Base-by-base conservation (phyloP, 495 filamentous ascomycete species). In the Hyphodiscus hymeniophilus region DNA sequence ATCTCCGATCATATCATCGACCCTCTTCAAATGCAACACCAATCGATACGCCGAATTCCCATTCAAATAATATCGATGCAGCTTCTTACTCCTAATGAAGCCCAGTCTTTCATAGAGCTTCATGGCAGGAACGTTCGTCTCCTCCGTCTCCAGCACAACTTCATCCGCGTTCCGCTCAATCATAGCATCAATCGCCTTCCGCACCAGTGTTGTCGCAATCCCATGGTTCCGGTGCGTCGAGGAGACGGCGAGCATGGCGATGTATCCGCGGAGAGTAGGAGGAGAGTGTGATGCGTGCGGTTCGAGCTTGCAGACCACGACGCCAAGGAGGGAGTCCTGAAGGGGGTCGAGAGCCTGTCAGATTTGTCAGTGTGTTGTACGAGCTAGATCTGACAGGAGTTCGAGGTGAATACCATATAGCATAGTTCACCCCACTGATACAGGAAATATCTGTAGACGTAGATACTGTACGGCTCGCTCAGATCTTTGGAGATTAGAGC, bases 381-480 rank as follows among this genome's bases (percentile, higher is more conserved):
- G 43, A 3, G 20, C n/a, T 18, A 1, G 12, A 20, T 42, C 1
- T 10, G 10, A 31, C 26, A 7, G 1, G 48, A 13, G 21, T 22
- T 17, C 11, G 34, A 26, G 22, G 17, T 16, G 45, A 28, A n/a
- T 66, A 87, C 86, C 75, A 98, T 87, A 63, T 86, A 97, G 60
- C 94, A 97, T 17, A 99, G 71, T 55, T 97, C 82, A 16, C 86
- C 87, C 94, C 94, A 99, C 80, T 96, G 87, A 63, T 92, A 96
- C 15, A 99, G 72, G 60, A 99, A 99, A 69, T 97, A 99, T 22
- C 94, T 80, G 69, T 97, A 99, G 41, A 99, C 94, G 67, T 97
- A 99, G 61, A 99, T 96, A 68, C 92, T 97, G 67, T 99, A 99
- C 1, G 94, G 94, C 62, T 99, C 94, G 48, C 91, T 96, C 22